Base-by-base conservation (phyloP, 495 filamentous ascomycete species). In the Tuber umbilicatum region DNA sequence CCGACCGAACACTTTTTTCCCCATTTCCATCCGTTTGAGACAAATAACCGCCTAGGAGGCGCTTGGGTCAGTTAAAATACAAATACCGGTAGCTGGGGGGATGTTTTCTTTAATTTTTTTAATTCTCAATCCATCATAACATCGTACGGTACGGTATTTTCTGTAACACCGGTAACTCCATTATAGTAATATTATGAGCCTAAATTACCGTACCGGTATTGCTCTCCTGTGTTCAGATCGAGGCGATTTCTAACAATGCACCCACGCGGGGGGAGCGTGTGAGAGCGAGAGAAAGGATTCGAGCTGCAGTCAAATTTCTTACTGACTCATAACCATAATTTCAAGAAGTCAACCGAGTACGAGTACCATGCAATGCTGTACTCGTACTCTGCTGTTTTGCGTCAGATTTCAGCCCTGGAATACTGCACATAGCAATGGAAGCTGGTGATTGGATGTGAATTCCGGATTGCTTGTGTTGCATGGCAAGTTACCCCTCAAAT, bases 271-370 rank as follows among this genome's bases (percentile, higher is more conserved):
- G n/a, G n/a, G n/a, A n/a, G n/a, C n/a, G n/a, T n/a, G n/a, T n/a
- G n/a, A n/a, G n/a, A n/a, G n/a, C n/a, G n/a, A n/a, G n/a, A n/a
- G n/a, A n/a, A n/a, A n/a, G n/a, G n/a, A n/a, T n/a, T n/a, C 50
- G 23, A 5, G 50, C 50, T 17, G 55, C 27, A 17, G 9, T 64
- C n/a, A 1, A 64, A 27, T 12, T 17, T 31, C 31, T 64, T 31
- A 64, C 55, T 31, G 55, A 64, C 55, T 64, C 55, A 64, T 64
- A 31, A n/a, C n/a, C 50, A 60, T 60, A n/a, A n/a, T n/a, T n/a
- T n/a, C n/a, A n/a, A n/a, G n/a, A n/a, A n/a, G n/a, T n/a, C n/a
- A n/a, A n/a, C n/a, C n/a, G n/a, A n/a, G n/a, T n/a, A n/a, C n/a
- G n/a, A n/a, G n/a, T 2, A n/a, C 23, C 21, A 23, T n/a, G 47